Conservation (phyloP, 306 rosid species). For the Cicer arietinum region DNA sequence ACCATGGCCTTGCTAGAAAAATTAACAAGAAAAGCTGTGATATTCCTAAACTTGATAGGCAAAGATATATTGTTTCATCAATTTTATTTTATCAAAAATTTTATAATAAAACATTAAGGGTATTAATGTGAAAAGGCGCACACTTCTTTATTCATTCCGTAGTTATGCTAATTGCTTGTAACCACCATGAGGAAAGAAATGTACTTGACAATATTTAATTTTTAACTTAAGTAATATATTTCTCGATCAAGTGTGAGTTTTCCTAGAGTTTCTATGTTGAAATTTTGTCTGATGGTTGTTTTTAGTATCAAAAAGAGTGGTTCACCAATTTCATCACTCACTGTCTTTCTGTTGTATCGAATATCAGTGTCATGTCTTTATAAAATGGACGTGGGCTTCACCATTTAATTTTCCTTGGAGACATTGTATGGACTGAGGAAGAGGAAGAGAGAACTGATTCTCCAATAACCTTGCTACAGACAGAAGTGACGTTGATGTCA, state of each 20-base stretch:
- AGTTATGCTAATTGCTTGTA: too few relatives aligned
- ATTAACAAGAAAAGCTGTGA: background rate
- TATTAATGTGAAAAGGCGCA: too few relatives aligned
- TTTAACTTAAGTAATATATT: background rate
- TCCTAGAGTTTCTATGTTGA: background rate
- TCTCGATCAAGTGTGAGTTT: background rate
- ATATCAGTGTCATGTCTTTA: background rate
- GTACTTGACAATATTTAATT: background rate
- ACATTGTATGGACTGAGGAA: background rate
- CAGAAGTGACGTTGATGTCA: constrained; percentile 17
- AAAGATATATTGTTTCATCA: background rate
- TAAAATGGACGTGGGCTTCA: background rate
- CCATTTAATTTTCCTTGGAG: background rate
- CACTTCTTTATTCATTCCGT: too few relatives aligned
- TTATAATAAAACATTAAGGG: too few relatives aligned
- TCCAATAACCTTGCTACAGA: background rate
- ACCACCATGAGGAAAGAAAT: background rate
- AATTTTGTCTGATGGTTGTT: background rate
- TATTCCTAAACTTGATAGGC: background rate
- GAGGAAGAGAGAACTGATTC: background rate
- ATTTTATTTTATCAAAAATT: too few relatives aligned
- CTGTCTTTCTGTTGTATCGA: background rate
- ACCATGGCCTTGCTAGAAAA: background rate
- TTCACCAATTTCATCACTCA: background rate
- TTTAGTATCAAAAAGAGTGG: background rate